A percentile compares a stretch with the other conserved stretches of the same genome.
These are phyloP conservation scores for Auricularia heimuer DNA, from an alignment of 768 basidiomycete species.

Conservation along the genomic window DNA sequence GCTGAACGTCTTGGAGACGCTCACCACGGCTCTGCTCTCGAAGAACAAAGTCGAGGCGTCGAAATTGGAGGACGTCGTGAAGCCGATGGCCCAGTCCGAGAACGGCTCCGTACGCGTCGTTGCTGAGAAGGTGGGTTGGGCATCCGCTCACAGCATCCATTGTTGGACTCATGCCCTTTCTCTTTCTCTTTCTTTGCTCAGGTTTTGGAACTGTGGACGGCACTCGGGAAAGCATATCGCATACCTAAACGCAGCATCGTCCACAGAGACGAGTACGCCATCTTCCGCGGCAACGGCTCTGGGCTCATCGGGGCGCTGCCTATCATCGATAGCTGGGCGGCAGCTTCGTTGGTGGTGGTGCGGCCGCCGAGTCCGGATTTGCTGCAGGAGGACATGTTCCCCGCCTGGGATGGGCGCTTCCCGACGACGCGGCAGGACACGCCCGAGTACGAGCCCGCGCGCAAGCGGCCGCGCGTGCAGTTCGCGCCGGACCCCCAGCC, in stretches of 20 bases:
- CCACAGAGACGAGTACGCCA: too few relatives aligned
- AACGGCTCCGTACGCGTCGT: conserved; percentile 46
- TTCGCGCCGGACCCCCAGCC: too few relatives aligned
- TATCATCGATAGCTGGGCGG: too few relatives aligned
- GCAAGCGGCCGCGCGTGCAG: too few relatives aligned
- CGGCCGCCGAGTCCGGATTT: too few relatives aligned
- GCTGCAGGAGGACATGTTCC: too few relatives aligned
- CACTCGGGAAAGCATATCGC: conserved; percentile 66
- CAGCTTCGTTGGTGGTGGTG: too few relatives aligned
- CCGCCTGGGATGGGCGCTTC: too few relatives aligned
- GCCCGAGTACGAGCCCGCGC: too few relatives aligned
- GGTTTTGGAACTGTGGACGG: conserved; percentile 75
- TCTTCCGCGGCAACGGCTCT: too few relatives aligned
- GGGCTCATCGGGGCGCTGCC: too few relatives aligned
- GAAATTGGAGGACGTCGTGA: conserved; percentile 57
- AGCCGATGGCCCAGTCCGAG: conserved; percentile 40
- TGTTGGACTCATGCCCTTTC: not conserved
- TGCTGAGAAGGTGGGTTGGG: conserved; percentile 47
- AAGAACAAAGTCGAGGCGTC: conserved; percentile 90
- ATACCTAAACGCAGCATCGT: conserved; percentile 62
- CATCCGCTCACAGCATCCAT: not conserved
- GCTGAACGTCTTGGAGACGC: conserved; percentile 47
- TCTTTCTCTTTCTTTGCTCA: conserved; percentile 20
- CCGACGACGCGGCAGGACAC: too few relatives aligned
- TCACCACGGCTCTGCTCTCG: conserved; percentile 69